Percentiles rank a stretch among this genome's conserved stretches.
These are phyloP conservation scores for Epichloe sylvatica DNA, from an alignment of 2,329 filamentous ascomycete genomes.

Conservation along the genomic window DNA sequence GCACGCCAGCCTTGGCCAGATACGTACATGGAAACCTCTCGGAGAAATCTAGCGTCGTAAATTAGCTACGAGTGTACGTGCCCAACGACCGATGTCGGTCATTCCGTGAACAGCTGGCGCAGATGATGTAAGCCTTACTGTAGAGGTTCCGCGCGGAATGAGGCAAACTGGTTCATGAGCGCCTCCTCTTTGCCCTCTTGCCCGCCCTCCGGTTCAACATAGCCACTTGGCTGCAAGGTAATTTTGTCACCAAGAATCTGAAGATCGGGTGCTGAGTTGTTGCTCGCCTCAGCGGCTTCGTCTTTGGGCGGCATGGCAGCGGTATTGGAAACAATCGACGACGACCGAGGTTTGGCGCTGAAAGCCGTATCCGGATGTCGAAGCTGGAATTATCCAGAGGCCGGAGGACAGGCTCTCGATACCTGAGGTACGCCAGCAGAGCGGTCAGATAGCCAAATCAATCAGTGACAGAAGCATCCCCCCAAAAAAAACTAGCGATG, in stretches of 20 bases:
- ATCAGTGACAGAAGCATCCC: background rate
- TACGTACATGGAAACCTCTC: constrained; percentile 85
- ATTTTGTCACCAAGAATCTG: constrained; percentile 63
- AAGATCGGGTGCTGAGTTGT: constrained; percentile 52
- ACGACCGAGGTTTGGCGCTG: background rate
- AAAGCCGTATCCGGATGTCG: background rate
- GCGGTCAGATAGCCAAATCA: background rate
- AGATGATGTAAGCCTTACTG: constrained; percentile 28
- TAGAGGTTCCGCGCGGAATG: constrained; percentile 60
- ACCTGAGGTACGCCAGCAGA: background rate
- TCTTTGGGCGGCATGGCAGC: constrained; percentile 18
- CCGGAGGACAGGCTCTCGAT: background rate
- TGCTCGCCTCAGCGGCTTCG: constrained; percentile 16
- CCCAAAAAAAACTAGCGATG: background rate
- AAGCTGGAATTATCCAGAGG: background rate
- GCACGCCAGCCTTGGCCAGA: constrained; percentile 90
- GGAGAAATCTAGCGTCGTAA: constrained; percentile 53
- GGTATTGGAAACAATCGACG: background rate
- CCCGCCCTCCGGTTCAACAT: constrained; percentile 37
- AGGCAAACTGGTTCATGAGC: constrained; percentile 69
- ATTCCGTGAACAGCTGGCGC: background rate
- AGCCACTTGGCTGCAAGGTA: constrained; percentile 61
- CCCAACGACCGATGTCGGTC: background rate
- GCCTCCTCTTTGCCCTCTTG: constrained; percentile 49
- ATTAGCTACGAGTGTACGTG: background rate